These are phyloP conservation scores for Dillenia suffruticosa DNA, from an alignment of 164 flowering plant genomes.

Conservation along the genomic window DNA sequence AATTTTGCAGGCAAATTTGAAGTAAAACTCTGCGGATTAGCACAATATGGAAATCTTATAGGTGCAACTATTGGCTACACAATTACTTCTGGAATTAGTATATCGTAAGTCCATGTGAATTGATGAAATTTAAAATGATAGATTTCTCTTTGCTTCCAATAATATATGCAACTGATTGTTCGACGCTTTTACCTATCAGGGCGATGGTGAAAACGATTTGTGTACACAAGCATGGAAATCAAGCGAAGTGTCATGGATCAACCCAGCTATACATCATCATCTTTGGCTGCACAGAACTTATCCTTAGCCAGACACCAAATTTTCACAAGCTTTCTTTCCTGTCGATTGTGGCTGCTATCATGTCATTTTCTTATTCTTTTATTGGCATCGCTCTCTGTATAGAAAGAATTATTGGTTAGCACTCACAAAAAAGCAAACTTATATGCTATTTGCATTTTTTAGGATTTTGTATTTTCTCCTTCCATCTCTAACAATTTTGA, in stretches of 20 bases:
- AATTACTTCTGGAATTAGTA: constrained; percentile 30
- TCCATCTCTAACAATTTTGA: too few relatives aligned
- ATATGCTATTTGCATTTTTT: too few relatives aligned
- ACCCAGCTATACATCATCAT: constrained; percentile 37
- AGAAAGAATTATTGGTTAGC: constrained; percentile 38
- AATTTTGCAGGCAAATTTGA: constrained; percentile 17
- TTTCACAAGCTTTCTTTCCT: constrained; percentile 58
- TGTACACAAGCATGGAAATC: constrained; percentile 42
- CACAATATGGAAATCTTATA: constrained; percentile 28
- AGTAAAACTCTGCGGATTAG: constrained; percentile 20
- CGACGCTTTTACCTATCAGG: constrained; percentile 22
- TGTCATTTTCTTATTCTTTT: constrained; percentile 62
- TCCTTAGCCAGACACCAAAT: constrained; percentile 58
- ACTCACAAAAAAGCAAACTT: not conserved
- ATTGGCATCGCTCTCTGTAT: constrained; percentile 63
- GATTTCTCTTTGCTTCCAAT: too few relatives aligned
- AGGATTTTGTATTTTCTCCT: too few relatives aligned
- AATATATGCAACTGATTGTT: too few relatives aligned
- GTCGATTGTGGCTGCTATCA: constrained; percentile 58
- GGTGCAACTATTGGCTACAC: constrained; percentile 38
- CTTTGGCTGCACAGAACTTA: constrained; percentile 32
- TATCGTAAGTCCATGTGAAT: constrained; percentile 23
- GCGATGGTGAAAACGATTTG: constrained; percentile 50
- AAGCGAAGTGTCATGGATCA: constrained; percentile 27
- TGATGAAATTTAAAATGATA: too few relatives aligned